These are phyloP conservation scores for Drosera capensis DNA, from an alignment of 148 eudicot species.

Conservation along the genomic window DNA sequence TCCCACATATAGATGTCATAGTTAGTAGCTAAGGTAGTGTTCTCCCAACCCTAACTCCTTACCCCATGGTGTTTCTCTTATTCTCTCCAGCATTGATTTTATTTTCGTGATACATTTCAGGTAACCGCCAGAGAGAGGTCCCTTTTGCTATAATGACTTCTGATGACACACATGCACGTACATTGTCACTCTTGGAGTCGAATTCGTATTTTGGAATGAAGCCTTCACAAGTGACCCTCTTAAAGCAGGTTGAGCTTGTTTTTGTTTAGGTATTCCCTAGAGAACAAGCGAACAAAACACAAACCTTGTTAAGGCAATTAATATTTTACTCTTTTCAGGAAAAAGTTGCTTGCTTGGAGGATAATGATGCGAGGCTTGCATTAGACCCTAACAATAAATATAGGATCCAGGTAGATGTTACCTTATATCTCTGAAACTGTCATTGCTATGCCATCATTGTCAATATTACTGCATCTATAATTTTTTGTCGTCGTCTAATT, in stretches of 20 bases:
- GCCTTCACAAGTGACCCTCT: constrained; percentile 64
- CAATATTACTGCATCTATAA: background rate
- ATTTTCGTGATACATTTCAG: constrained; percentile 22
- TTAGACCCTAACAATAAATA: constrained; percentile 64
- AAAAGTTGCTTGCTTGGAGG: constrained; percentile 98
- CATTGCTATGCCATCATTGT: background rate
- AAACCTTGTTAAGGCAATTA: too few species aligned
- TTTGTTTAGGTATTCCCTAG: too few species aligned
- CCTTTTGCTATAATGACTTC: constrained; percentile 96
- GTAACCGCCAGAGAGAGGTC: constrained; percentile 43
- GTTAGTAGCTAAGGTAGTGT: too few species aligned
- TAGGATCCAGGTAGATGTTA: constrained; percentile 60
- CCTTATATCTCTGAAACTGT: background rate
- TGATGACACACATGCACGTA: constrained; percentile 82
- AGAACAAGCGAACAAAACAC: too few species aligned
- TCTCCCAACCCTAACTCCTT: background rate
- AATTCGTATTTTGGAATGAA: constrained; percentile 91
- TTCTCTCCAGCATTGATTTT: background rate
- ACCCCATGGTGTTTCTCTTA: background rate
- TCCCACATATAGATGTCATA: too few species aligned
- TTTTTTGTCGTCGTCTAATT: background rate
- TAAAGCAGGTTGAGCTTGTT: constrained; percentile 99
- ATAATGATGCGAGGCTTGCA: constrained; percentile 92
- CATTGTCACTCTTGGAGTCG: constrained; percentile 48
- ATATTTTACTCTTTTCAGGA: constrained; percentile 31